phyloP scores from a whole-genome alignment of 352 stramenopile species.

The Phytopythium litorale region DNA sequence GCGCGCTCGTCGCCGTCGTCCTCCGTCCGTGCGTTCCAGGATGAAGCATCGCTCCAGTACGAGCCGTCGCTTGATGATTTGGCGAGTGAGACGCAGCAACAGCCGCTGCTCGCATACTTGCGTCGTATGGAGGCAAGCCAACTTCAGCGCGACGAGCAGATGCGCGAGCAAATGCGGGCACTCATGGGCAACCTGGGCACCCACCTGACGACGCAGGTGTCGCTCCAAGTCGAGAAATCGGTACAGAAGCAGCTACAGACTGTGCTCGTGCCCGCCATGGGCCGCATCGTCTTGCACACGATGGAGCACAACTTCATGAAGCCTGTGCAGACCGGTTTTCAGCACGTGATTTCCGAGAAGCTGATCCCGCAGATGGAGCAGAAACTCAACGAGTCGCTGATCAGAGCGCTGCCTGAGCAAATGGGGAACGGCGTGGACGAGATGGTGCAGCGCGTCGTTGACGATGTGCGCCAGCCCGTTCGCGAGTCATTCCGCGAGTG shows the following conservation, averaged over 20 bases:
- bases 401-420: slow-evolving; percentile 50
- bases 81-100: slow-evolving; percentile 49
- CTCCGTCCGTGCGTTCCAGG: slow-evolving; percentile 72
- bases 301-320: slow-evolving; percentile 91
- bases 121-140: slow-evolving; percentile 72
- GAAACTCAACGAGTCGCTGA: slow-evolving; percentile 63
- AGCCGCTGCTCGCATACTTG: slow-evolving; percentile 49
- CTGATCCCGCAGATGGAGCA: slow-evolving; percentile 69
- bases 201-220: slow-evolving; percentile 55
- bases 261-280: slow-evolving; percentile 79
- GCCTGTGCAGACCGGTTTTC: slow-evolving; percentile 72
- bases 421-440: slow-evolving; percentile 59
- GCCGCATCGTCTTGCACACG: slow-evolving; percentile 80
- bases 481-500: slow-evolving; percentile 83
- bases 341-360: slow-evolving; percentile 70
- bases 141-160: slow-evolving; percentile 60
- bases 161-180: slow-evolving; percentile 63
- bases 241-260: slow-evolving; percentile 83
- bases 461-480: slow-evolving; percentile 76
- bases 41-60: slow-evolving; percentile 66
- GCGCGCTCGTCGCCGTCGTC: slow-evolving; percentile 74
- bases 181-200: slow-evolving; percentile 54
- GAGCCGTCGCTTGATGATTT: slow-evolving; percentile 72
- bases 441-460: slow-evolving; percentile 72
- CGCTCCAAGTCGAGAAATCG: slow-evolving; percentile 74